phyloP scores from a whole-genome alignment of 805 yeast genomes.

The Candida pini region DNA sequence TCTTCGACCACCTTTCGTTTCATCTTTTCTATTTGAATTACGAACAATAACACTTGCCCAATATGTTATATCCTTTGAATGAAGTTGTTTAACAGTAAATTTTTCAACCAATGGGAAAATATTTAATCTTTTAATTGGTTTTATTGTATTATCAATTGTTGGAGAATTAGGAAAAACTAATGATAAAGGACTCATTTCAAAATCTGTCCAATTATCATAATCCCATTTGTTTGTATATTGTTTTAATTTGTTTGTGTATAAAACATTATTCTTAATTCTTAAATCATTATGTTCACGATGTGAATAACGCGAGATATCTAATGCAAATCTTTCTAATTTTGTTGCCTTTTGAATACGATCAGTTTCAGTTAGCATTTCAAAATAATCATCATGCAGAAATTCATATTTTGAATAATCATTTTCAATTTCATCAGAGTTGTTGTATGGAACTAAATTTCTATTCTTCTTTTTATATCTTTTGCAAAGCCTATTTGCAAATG shows the following conservation, averaged over 20 bases:
- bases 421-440: constrained; percentile 4
- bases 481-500: neutral
- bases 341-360: constrained; percentile 22
- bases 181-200: constrained; percentile 25
- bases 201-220: constrained; percentile 35
- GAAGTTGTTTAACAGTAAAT: constrained; percentile 62
- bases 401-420: constrained; percentile 14
- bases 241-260: constrained; percentile 17
- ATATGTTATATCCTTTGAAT: constrained; percentile 77
- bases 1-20: constrained; percentile 77
- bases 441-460: constrained; percentile 3
- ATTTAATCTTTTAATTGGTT: constrained; percentile 50
- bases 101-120: constrained; percentile 89
- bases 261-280: constrained; percentile 21
- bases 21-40: constrained; percentile 90
- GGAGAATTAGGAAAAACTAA: constrained; percentile 16
- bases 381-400: constrained; percentile 16
- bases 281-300: constrained; percentile 24
- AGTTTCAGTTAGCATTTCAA: constrained; percentile 15
- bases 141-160: constrained; percentile 23
- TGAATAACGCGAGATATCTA: constrained; percentile 23
- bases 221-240: constrained; percentile 37
- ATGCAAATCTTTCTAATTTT: constrained; percentile 23
- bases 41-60: constrained; percentile 99
- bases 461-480: neutral